These are phyloP conservation scores for Hericium coralloides DNA, from an alignment of 768 basidiomycete species.

Conservation along the genomic window DNA sequence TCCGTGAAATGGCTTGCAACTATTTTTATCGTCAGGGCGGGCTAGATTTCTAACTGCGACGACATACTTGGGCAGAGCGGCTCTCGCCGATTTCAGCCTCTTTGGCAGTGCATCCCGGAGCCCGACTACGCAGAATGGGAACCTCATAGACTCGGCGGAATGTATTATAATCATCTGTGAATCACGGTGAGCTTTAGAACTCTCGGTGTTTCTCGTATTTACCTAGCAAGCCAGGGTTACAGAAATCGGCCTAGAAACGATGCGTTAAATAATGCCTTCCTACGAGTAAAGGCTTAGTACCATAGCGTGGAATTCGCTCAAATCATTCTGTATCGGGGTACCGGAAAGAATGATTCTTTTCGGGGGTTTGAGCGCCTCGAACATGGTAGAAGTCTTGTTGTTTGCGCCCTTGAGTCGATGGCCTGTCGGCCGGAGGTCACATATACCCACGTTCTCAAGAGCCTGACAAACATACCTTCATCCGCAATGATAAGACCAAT, in stretches of 20 bases:
- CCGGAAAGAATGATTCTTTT: constrained; percentile 87
- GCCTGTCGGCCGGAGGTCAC: constrained; percentile 32
- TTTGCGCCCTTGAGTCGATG: constrained; percentile 90
- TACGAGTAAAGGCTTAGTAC: constrained; percentile 27
- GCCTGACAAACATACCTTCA: constrained; percentile 50
- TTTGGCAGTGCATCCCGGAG: constrained; percentile 61
- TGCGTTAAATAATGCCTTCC: constrained; percentile 12
- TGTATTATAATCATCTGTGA: constrained; percentile 60
- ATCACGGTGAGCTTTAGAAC: neutral
- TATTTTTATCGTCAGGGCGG: constrained; percentile 19
- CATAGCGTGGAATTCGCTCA: constrained; percentile 95
- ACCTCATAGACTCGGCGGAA: constrained; percentile 79
- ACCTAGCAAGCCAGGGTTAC: constrained; percentile 90
- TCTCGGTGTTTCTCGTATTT: constrained; percentile 5
- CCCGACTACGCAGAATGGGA: constrained; percentile 81
- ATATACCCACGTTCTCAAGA: neutral
- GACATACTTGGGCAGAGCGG: constrained; percentile 61
- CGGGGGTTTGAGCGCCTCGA: constrained; percentile 65
- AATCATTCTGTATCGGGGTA: constrained; percentile 95
- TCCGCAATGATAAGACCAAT: constrained; percentile 94
- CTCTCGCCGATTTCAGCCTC: constrained; percentile 74
- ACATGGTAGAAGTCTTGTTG: constrained; percentile 84
- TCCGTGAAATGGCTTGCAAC: constrained; percentile 67
- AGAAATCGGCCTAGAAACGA: constrained; percentile 67
- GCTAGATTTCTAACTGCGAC: neutral